phyloP scores from a whole-genome alignment of 768 basidiomycete species.

The Punctularia strigosozonata region DNA sequence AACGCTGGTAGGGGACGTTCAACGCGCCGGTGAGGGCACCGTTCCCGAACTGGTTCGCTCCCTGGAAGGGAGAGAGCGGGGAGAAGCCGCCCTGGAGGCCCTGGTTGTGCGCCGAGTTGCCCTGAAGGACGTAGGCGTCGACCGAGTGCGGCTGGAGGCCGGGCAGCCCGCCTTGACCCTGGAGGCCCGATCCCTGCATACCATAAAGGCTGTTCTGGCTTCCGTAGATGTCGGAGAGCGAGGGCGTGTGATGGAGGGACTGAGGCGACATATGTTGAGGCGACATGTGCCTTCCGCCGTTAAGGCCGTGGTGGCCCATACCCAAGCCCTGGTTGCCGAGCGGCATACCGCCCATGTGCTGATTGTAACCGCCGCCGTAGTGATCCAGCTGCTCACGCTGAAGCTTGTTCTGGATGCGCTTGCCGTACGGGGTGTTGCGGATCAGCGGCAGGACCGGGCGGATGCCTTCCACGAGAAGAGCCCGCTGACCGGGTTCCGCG shows the following conservation, averaged over 20 bases:
- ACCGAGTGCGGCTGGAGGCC: slow-evolving; percentile 59
- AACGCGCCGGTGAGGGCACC: slow-evolving; percentile 37
- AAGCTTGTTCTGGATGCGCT: slow-evolving; percentile 97
- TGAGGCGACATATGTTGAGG: slow-evolving; percentile 27
- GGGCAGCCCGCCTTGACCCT: slow-evolving; percentile 50
- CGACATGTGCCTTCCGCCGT: slow-evolving; percentile 44
- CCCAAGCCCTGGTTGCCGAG: slow-evolving; percentile 47
- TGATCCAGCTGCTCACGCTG: slow-evolving; percentile 81
- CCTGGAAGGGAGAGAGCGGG: slow-evolving; percentile 37
- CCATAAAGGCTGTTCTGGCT: slow-evolving; percentile 51
- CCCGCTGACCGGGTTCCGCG: slow-evolving; percentile 88
- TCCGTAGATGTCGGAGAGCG: slow-evolving; percentile 56
- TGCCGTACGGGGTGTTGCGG: slow-evolving; percentile 98
- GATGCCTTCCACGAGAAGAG: slow-evolving; percentile 90
- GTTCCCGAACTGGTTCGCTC: slow-evolving; percentile 40
- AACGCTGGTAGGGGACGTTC: slow-evolving; percentile 68
- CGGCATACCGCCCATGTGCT: slow-evolving; percentile 45
- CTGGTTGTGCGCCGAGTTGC: slow-evolving; percentile 54
- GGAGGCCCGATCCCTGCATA: slow-evolving; percentile 41
- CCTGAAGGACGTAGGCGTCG: slow-evolving; percentile 74
- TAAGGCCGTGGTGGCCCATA: slow-evolving; percentile 20
- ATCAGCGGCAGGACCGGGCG: slow-evolving; percentile 97
- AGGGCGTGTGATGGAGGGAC: slow-evolving; percentile 36
- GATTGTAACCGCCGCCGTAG: slow-evolving; percentile 38
- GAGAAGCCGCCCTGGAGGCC: slow-evolving; percentile 49